Evolutionary conservation across 345 rosid genomes (phyloP), one percentile per base, ranked within the genome.

Genomic region (Aquilaria sinensis): DNA sequence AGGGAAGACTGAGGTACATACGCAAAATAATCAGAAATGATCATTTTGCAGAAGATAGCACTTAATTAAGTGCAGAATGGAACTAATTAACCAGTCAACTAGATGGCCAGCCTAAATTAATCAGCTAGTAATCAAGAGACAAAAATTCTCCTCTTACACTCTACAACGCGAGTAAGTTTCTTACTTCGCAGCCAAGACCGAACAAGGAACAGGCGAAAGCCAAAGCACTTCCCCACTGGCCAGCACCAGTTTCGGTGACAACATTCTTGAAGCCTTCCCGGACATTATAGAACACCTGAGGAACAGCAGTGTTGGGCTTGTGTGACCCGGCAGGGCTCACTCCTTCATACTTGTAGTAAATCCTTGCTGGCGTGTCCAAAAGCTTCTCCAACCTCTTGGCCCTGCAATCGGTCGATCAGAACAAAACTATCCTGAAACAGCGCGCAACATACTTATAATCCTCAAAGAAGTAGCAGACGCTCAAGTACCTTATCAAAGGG

Each of bases 301-400:
- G 98, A 58, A 93, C 85, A 0, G 98, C 94, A 37, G 85, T 58
- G 81, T 93, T 93, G 0, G 96, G 92, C 72, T 93, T 93, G 74
- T 93, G 98, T 2, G 98, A 93, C 43, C 98, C 98, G 29, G 98
- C 98, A 13, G 97, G 98, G 69, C 98, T 93, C 56, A 65, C 90
- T 55, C 97, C 98, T 77, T 93, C 97, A 48, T 93, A 90, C 77
- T 93, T 90, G 71, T 85, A 93, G 79, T 90, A 93, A 60, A 93
- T 90, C 79, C 83, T 83, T 23, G 98, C 97, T 15, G 97, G 96
- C 47, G 98, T 93, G 8, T 77, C 72, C 11, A 93, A 86, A 65
- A 86, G 85, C 79, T 93, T 93, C 83, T 88, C 97, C 80, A 93
- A 79, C 73, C 98, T 90, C 84, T 81, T 93, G 56, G 97, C 98